Percentiles rank a stretch among this genome's conserved stretches.
These are phyloP conservation scores for Neobulgaria alba DNA, from an alignment of 2,329 filamentous ascomycete genomes.

Conservation along the genomic window DNA sequence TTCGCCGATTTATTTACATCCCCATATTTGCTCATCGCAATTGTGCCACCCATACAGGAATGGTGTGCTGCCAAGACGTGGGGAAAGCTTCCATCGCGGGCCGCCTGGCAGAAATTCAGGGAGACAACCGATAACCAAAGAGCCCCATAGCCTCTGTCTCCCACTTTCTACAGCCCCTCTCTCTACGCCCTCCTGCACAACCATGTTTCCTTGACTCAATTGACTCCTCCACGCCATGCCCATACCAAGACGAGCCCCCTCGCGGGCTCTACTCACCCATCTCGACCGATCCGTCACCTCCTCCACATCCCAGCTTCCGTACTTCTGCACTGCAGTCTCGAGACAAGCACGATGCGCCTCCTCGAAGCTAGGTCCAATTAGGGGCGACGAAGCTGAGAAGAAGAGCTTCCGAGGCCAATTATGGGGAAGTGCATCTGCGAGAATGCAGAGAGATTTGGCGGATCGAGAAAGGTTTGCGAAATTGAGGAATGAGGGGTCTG, in stretches of 20 bases:
- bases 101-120: background rate
- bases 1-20: too few relatives aligned
- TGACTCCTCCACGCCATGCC: slow-evolving; percentile 15
- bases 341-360: slow-evolving; percentile 21
- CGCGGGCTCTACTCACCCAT: slow-evolving; percentile 18
- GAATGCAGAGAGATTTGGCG: slow-evolving; percentile 45
- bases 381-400: slow-evolving; percentile 8
- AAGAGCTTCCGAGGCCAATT: slow-evolving; percentile 48
- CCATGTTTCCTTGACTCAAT: background rate
- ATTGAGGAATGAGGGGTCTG: slow-evolving; percentile 32
- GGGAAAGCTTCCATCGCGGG: background rate
- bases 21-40: too few relatives aligned
- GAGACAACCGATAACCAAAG: background rate
- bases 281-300: slow-evolving; percentile 7
- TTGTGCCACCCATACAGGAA: too few relatives aligned
- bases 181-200: background rate
- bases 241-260: slow-evolving; percentile 17
- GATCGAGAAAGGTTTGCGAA: slow-evolving; percentile 43
- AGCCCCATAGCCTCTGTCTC: too few relatives aligned
- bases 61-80: too few relatives aligned
- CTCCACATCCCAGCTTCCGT: slow-evolving; percentile 15
- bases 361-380: slow-evolving; percentile 15
- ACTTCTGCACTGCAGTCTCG: slow-evolving; percentile 1
- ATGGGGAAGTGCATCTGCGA: slow-evolving; percentile 47
- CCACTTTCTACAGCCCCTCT: background rate